phyloP scores from a whole-genome alignment of 2,329 filamentous ascomycete species.

The Atkinsonella texensis region DNA sequence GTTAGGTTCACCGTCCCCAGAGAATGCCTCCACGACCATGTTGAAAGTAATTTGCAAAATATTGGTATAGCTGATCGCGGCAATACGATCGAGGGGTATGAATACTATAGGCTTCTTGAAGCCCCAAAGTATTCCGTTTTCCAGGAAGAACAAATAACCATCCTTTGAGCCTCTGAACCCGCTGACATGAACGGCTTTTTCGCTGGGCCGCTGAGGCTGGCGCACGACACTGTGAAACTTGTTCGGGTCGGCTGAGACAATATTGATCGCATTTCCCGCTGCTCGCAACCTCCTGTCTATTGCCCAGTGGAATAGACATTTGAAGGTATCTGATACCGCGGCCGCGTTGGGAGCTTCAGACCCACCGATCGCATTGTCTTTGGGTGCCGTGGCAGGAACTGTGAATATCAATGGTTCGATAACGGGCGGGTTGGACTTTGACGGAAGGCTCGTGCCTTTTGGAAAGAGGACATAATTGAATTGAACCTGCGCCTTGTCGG shows the following conservation, averaged over 20 bases:
- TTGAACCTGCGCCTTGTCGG: conserved; percentile 53
- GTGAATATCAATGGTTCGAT: conserved; percentile 54
- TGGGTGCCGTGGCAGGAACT: conserved; percentile 46
- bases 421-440: conserved; percentile 29
- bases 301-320: conserved; percentile 49
- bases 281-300: conserved; percentile 38
- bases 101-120: conserved; percentile 60
- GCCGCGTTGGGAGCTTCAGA: conserved; percentile 35
- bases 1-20: conserved; percentile 31
- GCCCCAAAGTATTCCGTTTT: conserved; percentile 55
- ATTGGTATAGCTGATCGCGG: conserved; percentile 53
- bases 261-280: conserved; percentile 33
- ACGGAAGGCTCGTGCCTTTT: conserved; percentile 38
- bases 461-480: conserved; percentile 56
- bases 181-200: conserved; percentile 53
- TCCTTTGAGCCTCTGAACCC: conserved; percentile 58
- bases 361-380: conserved; percentile 44
- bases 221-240: conserved; percentile 45
- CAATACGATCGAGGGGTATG: conserved; percentile 47
- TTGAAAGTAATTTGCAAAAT: conserved; percentile 60
- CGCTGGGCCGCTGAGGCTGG: conserved; percentile 46
- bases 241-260: conserved; percentile 40
- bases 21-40: conserved; percentile 49
- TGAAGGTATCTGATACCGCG: conserved; percentile 46
- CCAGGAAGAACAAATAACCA: conserved; percentile 54